Conservation (phyloP, 768 basidiomycete genomes). For the Wakefieldia striispora region DNA sequence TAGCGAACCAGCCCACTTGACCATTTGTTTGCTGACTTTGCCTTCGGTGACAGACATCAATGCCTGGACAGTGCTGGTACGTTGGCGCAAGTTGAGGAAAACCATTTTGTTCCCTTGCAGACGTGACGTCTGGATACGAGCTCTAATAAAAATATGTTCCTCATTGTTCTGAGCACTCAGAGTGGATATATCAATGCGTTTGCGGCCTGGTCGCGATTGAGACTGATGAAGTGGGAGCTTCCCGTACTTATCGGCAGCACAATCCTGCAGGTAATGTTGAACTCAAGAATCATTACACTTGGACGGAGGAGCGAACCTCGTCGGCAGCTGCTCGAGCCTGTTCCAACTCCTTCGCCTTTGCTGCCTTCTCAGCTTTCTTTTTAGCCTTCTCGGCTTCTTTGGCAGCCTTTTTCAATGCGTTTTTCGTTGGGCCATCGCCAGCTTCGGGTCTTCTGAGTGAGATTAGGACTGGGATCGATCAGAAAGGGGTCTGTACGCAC, state of each 20-base stretch:
- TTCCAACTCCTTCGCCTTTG: slow-evolving; percentile 74
- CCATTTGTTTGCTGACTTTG: slow-evolving; percentile 94
- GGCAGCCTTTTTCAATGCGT: slow-evolving; percentile 85
- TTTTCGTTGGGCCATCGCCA: slow-evolving; percentile 70
- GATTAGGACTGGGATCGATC: not conserved
- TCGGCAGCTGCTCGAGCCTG: slow-evolving; percentile 68
- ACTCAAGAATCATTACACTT: slow-evolving; percentile 18
- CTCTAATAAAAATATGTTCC: slow-evolving; percentile 78
- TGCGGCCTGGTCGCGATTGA: slow-evolving; percentile 62
- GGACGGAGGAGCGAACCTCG: slow-evolving; percentile 38
- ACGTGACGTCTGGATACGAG: slow-evolving; percentile 87
- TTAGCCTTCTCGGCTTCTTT: slow-evolving; percentile 90
- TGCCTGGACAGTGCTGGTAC: slow-evolving; percentile 83
- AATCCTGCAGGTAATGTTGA: slow-evolving; percentile 52
- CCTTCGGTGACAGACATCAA: slow-evolving; percentile 69
- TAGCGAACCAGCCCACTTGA: slow-evolving; percentile 82
- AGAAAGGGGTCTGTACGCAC: slow-evolving; percentile 5
- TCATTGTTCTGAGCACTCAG: slow-evolving; percentile 64
- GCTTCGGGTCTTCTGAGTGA: slow-evolving; percentile 18
- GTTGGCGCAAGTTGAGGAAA: slow-evolving; percentile 89
- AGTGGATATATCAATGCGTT: slow-evolving; percentile 62
- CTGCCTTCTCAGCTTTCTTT: slow-evolving; percentile 84
- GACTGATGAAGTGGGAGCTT: slow-evolving; percentile 89
- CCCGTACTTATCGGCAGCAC: slow-evolving; percentile 78
- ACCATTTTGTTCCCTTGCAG: slow-evolving; percentile 95